Conservation (phyloP, 371 early-diverging fungal genomes). For the Apophysomyces elegans region DNA sequence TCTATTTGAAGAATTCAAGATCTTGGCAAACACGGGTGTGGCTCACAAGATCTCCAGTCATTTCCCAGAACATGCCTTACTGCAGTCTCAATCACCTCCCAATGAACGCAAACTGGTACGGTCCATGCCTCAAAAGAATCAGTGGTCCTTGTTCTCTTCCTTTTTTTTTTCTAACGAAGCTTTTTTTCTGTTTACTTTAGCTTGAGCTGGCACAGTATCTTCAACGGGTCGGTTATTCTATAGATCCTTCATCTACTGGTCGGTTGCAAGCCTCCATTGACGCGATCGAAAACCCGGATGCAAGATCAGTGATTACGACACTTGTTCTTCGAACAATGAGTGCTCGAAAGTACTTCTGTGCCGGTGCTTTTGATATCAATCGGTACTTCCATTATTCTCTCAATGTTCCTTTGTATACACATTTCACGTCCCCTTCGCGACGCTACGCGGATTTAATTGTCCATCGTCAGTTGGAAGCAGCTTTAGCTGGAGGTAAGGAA, state of each 20-base stretch:
- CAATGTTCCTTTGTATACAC: conserved; percentile 78
- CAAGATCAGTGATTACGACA: conserved; percentile 48
- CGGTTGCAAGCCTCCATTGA: conserved; percentile 74
- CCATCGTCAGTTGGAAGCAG: conserved; percentile 72
- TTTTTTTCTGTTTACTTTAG: conserved; percentile 12
- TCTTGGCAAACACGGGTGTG: conserved; percentile 91
- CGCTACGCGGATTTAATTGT: conserved; percentile 96
- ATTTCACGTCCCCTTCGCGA: conserved; percentile 92
- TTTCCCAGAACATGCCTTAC: conserved; percentile 86
- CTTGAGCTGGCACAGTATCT: conserved; percentile 61
- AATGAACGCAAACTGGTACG: conserved; percentile 49
- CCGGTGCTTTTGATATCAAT: conserved; percentile 69
- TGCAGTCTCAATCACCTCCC: conserved; percentile 75
- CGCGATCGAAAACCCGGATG: conserved; percentile 55
- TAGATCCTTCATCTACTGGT: conserved; percentile 53
- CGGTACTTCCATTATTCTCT: conserved; percentile 74
- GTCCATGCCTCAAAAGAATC: too few species aligned
- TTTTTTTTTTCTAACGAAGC: too few species aligned
- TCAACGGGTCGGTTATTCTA: conserved; percentile 51
- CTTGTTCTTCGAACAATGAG: conserved; percentile 74
- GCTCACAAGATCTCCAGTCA: conserved; percentile 82
- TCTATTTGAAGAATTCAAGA: conserved; percentile 94
- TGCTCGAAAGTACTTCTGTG: conserved; percentile 83
- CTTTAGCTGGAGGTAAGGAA: conserved; percentile 25
- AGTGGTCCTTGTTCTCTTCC: too few species aligned